A percentile compares a stretch with the other conserved stretches of the same genome.
Conservation (phyloP, 202 grass and related monocot species). For the Bolboschoenoplectus hybrid region DNA sequence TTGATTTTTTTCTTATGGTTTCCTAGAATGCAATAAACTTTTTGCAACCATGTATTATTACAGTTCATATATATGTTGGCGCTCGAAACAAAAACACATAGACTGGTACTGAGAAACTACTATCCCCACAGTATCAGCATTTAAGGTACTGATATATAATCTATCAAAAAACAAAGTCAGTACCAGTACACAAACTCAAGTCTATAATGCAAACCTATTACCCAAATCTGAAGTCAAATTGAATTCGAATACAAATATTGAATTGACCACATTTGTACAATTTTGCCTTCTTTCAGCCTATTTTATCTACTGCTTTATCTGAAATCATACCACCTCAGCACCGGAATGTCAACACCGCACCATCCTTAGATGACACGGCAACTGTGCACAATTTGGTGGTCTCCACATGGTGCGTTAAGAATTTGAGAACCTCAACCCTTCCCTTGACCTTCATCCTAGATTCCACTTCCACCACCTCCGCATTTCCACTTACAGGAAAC, state of each 20-base stretch:
- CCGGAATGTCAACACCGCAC: constrained; percentile 68
- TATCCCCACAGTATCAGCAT: neutral
- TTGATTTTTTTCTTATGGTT: neutral
- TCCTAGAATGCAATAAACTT: neutral
- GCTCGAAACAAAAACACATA: neutral
- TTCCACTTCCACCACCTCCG: constrained; percentile 62
- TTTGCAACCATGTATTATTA: neutral
- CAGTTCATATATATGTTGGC: neutral
- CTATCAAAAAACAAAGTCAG: neutral
- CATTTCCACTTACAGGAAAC: constrained; percentile 51
- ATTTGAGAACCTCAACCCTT: constrained; percentile 62
- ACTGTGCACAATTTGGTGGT: constrained; percentile 66
- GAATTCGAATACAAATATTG: constrained; percentile 27
- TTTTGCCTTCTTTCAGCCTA: constrained; percentile 16
- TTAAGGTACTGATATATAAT: neutral
- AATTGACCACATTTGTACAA: constrained; percentile 33
- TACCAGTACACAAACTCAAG: neutral
- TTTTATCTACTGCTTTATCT: constrained; percentile 12
- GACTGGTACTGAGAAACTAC: neutral
- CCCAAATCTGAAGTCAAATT: constrained; percentile 10
- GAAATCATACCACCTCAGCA: constrained; percentile 52
- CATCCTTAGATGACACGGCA: constrained; percentile 55
- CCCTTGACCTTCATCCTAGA: constrained; percentile 72
- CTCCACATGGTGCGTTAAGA: constrained; percentile 88
- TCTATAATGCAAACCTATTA: neutral